Conservation (phyloP, 257 asterid species). For the Mentha longifolia region DNA sequence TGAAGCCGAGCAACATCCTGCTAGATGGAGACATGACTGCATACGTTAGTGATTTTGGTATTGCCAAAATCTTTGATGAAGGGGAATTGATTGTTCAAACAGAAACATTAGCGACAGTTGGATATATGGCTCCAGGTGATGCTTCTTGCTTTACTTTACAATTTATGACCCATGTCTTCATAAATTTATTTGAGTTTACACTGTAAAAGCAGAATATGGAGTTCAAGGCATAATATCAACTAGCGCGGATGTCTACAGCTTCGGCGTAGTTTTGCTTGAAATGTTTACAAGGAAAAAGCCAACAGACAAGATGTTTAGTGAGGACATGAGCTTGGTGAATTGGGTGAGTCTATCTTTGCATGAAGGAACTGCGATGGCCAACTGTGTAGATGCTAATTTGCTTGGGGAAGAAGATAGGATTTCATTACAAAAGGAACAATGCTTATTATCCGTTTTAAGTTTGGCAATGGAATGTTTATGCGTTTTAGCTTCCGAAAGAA, state of each 20-base stretch:
- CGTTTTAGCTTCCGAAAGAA: too few species aligned
- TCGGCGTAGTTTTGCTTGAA: not conserved
- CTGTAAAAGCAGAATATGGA: not conserved
- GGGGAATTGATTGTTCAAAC: constrained; percentile 28
- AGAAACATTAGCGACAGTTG: constrained; percentile 34
- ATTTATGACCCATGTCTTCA: too few species aligned
- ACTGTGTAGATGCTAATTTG: constrained; percentile 35
- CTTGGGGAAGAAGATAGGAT: too few species aligned
- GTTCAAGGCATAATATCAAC: not conserved
- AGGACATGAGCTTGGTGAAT: not conserved
- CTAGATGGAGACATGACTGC: constrained; percentile 38
- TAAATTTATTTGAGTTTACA: too few species aligned
- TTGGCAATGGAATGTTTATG: too few species aligned
- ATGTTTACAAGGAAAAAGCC: not conserved
- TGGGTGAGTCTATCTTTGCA: not conserved
- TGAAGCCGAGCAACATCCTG: constrained; percentile 39
- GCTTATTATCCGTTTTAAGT: too few species aligned
- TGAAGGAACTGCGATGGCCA: not conserved
- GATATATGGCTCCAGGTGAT: constrained; percentile 42
- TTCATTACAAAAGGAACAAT: too few species aligned
- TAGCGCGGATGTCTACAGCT: not conserved
- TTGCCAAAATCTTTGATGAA: constrained; percentile 36
- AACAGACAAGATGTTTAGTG: not conserved
- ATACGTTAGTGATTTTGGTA: constrained; percentile 38
- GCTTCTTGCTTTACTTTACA: not conserved